Evolutionary conservation across 1,284 basidiomycete species (phyloP).

Genomic region (Abortiporus biennis): DNA sequence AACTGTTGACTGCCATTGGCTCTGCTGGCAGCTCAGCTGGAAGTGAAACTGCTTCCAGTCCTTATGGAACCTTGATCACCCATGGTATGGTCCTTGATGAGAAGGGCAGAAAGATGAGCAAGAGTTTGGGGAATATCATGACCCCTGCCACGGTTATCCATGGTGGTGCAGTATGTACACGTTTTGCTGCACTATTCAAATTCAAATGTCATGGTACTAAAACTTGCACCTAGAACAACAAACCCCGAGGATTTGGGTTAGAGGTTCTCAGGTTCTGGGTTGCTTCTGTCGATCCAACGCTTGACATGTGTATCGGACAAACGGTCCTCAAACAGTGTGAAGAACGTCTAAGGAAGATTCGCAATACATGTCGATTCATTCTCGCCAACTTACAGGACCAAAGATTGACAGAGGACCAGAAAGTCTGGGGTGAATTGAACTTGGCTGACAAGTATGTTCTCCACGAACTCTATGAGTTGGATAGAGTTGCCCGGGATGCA

Average conservation of each 20-base stretch:
- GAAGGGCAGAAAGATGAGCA: slow-evolving; percentile 96
- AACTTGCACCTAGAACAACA: too few relatives aligned
- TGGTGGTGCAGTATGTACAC: slow-evolving; percentile 66
- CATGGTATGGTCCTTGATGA: slow-evolving; percentile 97
- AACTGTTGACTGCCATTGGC: slow-evolving; percentile 81
- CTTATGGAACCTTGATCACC: slow-evolving; percentile 84
- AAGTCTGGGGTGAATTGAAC: slow-evolving; percentile 37
- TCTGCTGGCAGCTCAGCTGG: slow-evolving; percentile 24
- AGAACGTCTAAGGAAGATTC: slow-evolving; percentile 80
- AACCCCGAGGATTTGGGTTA: slow-evolving; percentile 79
- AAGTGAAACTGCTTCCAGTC: slow-evolving; percentile 33
- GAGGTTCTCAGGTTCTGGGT: slow-evolving; percentile 92
- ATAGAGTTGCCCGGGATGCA: slow-evolving; percentile 57
- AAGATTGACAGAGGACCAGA: slow-evolving; percentile 23
- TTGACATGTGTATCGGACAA: slow-evolving; percentile 83
- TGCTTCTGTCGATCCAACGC: slow-evolving; percentile 86
- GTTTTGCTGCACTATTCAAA: slow-evolving; percentile 2
- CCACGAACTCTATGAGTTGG: slow-evolving; percentile 75
- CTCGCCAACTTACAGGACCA: slow-evolving; percentile 69
- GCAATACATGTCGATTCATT: slow-evolving; percentile 88
- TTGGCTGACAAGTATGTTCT: slow-evolving; percentile 85
- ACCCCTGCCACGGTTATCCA: slow-evolving; percentile 79
- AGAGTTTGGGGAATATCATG: slow-evolving; percentile 90
- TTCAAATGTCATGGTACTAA: too few relatives aligned
- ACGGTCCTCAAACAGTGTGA: slow-evolving; percentile 73